Conservation (phyloP, 441 rosid species). For the Raphanus hybrid region DNA sequence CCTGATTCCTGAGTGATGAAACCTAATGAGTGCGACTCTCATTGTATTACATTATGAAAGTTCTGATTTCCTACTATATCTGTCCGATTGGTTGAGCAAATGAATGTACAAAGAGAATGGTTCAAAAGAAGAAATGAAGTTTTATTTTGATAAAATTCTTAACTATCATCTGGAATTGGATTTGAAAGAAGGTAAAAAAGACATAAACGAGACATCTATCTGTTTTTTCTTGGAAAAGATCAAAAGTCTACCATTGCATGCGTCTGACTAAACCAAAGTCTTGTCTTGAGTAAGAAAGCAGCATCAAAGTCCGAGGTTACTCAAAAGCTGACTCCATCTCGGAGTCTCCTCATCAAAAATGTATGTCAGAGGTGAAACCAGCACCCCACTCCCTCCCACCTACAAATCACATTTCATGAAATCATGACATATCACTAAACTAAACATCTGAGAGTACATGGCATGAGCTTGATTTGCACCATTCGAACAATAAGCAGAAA, state of each 20-base stretch:
- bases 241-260: neutral
- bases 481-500: too few species aligned
- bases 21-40: neutral
- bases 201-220: neutral
- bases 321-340: conserved; percentile 81
- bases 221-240: neutral
- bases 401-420: conserved; percentile 44
- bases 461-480: neutral
- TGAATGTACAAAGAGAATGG: neutral
- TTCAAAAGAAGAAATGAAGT: neutral
- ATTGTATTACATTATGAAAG: neutral
- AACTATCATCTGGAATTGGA: neutral
- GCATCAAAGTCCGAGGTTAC: conserved; percentile 50
- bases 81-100: neutral
- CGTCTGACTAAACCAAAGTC: conserved; percentile 7
- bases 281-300: neutral
- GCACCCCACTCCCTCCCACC: conserved; percentile 92
- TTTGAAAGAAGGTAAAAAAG: conserved; percentile 6
- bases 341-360: conserved; percentile 94
- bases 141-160: neutral
- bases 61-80: neutral
- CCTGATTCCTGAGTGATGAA: conserved; percentile 2
- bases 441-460: neutral
- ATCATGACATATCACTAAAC: neutral
- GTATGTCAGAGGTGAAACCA: conserved; percentile 84